phyloP scores from a whole-genome alignment of 164 flowering plant species.

The Magnolia sinica region DNA sequence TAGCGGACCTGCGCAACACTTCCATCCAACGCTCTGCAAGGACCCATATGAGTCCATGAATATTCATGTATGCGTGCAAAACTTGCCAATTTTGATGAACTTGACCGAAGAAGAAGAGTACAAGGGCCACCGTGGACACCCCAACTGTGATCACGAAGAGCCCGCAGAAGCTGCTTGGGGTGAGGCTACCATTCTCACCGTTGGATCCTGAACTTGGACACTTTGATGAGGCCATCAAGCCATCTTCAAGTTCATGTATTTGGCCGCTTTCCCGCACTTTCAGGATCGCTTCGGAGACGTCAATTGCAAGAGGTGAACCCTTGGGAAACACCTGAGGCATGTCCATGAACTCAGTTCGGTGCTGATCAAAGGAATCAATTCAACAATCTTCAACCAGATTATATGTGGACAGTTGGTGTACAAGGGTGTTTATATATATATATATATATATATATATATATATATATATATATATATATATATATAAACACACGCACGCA shows the following conservation, averaged over 20 bases:
- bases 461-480: too few species aligned
- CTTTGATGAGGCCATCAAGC: slow-evolving; percentile 9
- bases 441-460: too few species aligned
- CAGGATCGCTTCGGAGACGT: slow-evolving; percentile 27
- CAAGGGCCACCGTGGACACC: slow-evolving; percentile 1
- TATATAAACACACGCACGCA: too few species aligned
- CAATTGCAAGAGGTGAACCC: slow-evolving; percentile 29
- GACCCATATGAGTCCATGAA: too few species aligned
- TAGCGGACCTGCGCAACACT: too few species aligned
- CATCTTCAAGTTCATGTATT: slow-evolving; percentile 18
- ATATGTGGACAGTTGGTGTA: too few species aligned
- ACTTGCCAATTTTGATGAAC: neutral
- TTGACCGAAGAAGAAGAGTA: neutral
- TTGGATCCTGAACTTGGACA: slow-evolving; percentile 11
- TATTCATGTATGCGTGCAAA: too few species aligned
- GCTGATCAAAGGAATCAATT: too few species aligned
- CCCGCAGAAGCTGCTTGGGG: slow-evolving; percentile 17
- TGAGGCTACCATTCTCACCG: slow-evolving; percentile 6
- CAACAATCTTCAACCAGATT: too few species aligned
- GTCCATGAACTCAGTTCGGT: too few species aligned
- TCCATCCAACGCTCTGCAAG: too few species aligned
- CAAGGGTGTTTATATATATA: too few species aligned
- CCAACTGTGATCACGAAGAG: slow-evolving; percentile 23
- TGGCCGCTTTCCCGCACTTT: slow-evolving; percentile 20
- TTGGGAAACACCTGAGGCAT: slow-evolving; percentile 26